Percentiles rank a stretch among this genome's conserved stretches.
phyloP scores from a whole-genome alignment of 2,329 filamentous ascomycete species.

The Westerdykella aurantiaca region DNA sequence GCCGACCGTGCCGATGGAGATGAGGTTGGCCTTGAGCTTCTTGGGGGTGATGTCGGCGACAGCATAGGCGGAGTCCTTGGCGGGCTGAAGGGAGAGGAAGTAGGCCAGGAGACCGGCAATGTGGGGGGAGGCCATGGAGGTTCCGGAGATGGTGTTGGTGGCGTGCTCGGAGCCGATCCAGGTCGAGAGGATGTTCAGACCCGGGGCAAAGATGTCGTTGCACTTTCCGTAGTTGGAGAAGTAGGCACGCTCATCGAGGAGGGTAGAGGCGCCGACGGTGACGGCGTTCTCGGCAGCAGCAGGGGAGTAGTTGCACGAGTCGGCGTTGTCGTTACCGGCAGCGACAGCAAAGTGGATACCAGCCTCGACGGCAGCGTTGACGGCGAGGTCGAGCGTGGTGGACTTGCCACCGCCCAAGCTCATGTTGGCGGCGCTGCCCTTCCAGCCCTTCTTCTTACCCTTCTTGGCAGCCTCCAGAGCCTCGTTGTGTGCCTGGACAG shows the following conservation, averaged over 20 bases:
- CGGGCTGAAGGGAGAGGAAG: conserved; percentile 91
- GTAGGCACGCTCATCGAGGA: conserved; percentile 94
- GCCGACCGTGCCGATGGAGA: conserved; percentile 73
- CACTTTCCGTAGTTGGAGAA: conserved; percentile 99
- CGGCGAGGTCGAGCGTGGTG: conserved; percentile 78
- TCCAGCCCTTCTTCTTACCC: conserved; percentile 92
- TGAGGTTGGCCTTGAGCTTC: conserved; percentile 85
- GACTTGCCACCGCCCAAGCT: conserved; percentile 97
- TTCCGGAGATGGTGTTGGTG: conserved; percentile 98
- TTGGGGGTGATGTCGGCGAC: conserved; percentile 84
- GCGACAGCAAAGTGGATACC: conserved; percentile 97
- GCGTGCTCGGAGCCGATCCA: conserved; percentile 97
- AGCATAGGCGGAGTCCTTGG: conserved; percentile 83
- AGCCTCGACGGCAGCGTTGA: conserved; percentile 86
- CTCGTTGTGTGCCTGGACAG: conserved; percentile 71
- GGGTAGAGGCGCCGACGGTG: conserved; percentile 90
- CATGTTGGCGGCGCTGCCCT: conserved; percentile 99
- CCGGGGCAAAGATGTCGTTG: conserved; percentile 98
- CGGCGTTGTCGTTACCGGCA: conserved; percentile 96
- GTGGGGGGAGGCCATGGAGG: conserved; percentile 98
- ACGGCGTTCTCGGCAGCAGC: conserved; percentile 87
- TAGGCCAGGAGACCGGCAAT: conserved; percentile 95
- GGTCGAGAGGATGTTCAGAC: conserved; percentile 93
- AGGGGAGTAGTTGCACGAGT: conserved; percentile 98
- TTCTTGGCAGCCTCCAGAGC: conserved; percentile 73